Evolutionary conservation across 2,329 filamentous ascomycete species (phyloP), one percentile per base, ranked within the genome.

Genomic region (Sporothrix curviconia): DNA sequence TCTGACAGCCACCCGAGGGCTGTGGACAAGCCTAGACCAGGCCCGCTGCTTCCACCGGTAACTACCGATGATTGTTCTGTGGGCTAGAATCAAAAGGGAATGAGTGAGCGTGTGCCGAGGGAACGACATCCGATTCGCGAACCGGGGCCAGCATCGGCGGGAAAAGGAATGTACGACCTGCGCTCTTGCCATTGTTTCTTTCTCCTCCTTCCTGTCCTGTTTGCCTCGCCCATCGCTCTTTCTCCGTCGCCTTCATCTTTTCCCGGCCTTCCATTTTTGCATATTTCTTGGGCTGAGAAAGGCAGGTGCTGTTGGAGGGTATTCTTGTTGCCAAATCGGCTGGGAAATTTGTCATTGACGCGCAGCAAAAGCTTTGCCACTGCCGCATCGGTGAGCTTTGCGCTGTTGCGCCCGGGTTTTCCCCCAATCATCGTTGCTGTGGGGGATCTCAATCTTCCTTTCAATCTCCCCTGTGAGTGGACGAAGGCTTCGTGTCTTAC

Each of bases 81-180:
- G 22, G 32, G 43, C 42, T 17, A 32, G 19, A 34, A 53, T 34
- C 17, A n/a, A 46, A 36, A 42, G 43, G 50, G 50, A 54, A 54
- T 58, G 46, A 40, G 34, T 37, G 50, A 37, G 43, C 50, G 50
- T 58, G 49, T 54, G 56, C 9, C 42, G 42, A 19, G 50, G 37
- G 50, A 42, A 40, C 50, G 36, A 14, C 56, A 17, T 58, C 36
- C 34, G 24, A 58, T 58, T 58, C 56, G 56, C 22, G 56, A 47
- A 14, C 34, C 24, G 28, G 39, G 7, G 8, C 32, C 40, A 37
- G 37, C 32, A 19, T 44, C 40, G 46, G 30, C n/a, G 30, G 19
- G 25, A 30, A 40, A 25, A 25, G 25, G 17, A 40, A 25, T 54
- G 56, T 43, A 14, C 36, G 49, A 40, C 49, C 3, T 17, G 24